Conservation (phyloP, 805 yeast species). For the Maudiozyma turicensis region DNA sequence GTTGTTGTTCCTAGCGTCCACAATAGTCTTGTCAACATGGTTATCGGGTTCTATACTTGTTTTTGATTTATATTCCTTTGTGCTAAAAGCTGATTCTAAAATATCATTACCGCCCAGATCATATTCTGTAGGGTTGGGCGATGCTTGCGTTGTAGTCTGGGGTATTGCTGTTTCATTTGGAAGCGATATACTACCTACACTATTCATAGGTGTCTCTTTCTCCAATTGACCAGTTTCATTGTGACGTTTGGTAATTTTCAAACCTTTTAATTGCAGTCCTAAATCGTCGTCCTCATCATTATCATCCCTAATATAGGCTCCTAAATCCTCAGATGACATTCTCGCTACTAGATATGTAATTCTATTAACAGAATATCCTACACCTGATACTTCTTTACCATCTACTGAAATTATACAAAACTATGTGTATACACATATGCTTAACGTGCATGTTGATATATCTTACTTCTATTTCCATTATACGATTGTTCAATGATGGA, state of each 20-base stretch:
- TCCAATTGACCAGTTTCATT: not conserved
- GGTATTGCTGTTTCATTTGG: too few relatives aligned
- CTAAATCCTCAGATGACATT: not conserved
- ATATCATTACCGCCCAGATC: not conserved
- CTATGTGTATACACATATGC: too few relatives aligned
- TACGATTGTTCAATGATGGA: too few relatives aligned
- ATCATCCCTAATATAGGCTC: not conserved
- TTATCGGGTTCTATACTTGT: too few relatives aligned
- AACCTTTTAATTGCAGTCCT: slow-evolving; percentile 20
- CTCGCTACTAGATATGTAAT: not conserved
- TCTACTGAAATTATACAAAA: not conserved
- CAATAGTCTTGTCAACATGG: too few relatives aligned
- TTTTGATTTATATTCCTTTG: too few relatives aligned
- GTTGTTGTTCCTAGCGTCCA: too few relatives aligned
- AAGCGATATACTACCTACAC: not conserved
- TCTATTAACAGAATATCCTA: too few relatives aligned
- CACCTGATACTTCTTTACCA: too few relatives aligned
- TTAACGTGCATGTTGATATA: too few relatives aligned
- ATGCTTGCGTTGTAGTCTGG: not conserved
- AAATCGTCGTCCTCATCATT: slow-evolving; percentile 18
- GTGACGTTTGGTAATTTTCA: slow-evolving; percentile 13
- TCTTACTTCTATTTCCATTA: too few relatives aligned
- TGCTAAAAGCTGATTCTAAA: not conserved
- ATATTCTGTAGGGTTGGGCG: not conserved
- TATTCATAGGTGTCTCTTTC: not conserved